These are phyloP conservation scores for Pyrus pyrifolia DNA, from an alignment of 306 rosid genomes.

Conservation along the genomic window DNA sequence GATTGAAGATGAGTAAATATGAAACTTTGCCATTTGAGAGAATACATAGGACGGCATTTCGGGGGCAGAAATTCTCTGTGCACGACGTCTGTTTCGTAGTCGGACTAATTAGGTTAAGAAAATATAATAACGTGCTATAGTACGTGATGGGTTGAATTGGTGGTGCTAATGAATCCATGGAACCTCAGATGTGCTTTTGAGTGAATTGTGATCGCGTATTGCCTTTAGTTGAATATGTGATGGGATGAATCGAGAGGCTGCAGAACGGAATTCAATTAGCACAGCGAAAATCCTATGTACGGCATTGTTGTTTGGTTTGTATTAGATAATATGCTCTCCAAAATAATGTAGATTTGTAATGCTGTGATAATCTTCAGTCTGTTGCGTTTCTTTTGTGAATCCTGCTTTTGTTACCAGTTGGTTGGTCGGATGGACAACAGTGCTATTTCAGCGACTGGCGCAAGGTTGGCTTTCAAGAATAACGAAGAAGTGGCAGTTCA, in stretches of 20 bases:
- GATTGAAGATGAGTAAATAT: not conserved
- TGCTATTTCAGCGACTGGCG: constrained; percentile 94
- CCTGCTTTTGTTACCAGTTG: constrained; percentile 45
- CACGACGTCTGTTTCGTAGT: not conserved
- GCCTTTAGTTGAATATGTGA: too few species aligned
- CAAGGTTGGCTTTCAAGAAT: constrained; percentile 88
- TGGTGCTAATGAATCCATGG: not conserved
- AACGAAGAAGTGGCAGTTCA: constrained; percentile 82
- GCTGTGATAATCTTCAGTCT: not conserved
- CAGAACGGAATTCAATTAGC: not conserved
- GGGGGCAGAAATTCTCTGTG: not conserved
- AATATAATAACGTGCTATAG: not conserved
- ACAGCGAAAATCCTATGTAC: not conserved
- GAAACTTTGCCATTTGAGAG: not conserved
- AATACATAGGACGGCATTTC: not conserved
- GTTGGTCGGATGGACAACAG: constrained; percentile 96
- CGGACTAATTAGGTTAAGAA: not conserved
- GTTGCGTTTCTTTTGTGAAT: not conserved
- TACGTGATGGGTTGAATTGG: not conserved
- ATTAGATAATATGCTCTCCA: not conserved
- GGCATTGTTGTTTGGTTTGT: not conserved
- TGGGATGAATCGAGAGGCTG: not conserved
- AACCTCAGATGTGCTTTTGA: not conserved
- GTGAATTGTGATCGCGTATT: not conserved
- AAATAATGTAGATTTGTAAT: not conserved